Evolutionary conservation across 257 asterid species (phyloP).

Genomic region (Solanum corneliomulleri): DNA sequence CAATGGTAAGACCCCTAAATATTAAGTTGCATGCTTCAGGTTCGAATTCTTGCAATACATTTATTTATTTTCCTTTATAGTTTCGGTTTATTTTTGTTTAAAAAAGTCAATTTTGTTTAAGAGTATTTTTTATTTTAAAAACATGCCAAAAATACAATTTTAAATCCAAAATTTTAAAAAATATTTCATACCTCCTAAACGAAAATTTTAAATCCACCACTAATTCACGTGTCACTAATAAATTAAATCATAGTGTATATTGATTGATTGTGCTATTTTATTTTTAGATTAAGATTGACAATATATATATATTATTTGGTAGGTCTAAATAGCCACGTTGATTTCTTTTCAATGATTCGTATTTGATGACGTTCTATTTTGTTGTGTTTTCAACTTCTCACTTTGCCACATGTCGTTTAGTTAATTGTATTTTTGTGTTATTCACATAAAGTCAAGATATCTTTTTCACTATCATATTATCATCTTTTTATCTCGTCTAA

Average conservation of each 20-base stretch:
- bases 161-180: too few relatives aligned
- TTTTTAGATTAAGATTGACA: neutral
- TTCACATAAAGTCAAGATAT: neutral
- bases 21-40: too few relatives aligned
- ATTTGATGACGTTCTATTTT: slow-evolving; percentile 6
- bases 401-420: neutral
- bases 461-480: neutral
- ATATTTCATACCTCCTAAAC: accelerated
- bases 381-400: neutral
- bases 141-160: accelerated
- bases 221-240: slow-evolving; percentile 4
- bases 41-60: too few relatives aligned
- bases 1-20: too few relatives aligned
- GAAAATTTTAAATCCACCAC: too few relatives aligned
- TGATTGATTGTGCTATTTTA: neutral
- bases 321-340: slow-evolving; percentile 18
- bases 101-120: too few relatives aligned
- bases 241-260: neutral
- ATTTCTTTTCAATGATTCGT: neutral
- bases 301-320: neutral
- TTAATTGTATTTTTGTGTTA: neutral
- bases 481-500: neutral
- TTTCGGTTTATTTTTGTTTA: too few relatives aligned
- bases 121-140: too few relatives aligned
- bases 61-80: too few relatives aligned